A percentile compares a stretch with the other conserved stretches of the same genome.
These are phyloP conservation scores for Cordyceps farinosa DNA, from an alignment of 2,329 filamentous ascomycete species.

Conservation along the genomic window DNA sequence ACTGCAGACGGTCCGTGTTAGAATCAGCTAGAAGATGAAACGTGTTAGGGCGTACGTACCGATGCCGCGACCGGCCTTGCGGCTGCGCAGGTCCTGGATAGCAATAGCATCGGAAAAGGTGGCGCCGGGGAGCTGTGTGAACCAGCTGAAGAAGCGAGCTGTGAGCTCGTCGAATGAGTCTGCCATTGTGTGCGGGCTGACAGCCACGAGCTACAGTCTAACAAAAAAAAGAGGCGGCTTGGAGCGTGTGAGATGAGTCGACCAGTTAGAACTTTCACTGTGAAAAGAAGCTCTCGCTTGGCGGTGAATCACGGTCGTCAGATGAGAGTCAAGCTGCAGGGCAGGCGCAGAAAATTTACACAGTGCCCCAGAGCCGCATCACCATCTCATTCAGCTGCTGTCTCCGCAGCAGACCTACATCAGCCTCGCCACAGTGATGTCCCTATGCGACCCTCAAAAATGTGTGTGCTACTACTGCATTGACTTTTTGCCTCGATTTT, in stretches of 20 bases:
- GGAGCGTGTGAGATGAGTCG: neutral
- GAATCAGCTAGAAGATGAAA: neutral
- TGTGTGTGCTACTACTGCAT: too few species aligned
- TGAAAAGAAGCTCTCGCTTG: neutral
- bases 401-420: neutral
- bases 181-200: constrained; percentile 25
- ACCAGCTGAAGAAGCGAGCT: constrained; percentile 50
- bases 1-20: constrained; percentile 46
- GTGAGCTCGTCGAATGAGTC: constrained; percentile 46
- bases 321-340: neutral
- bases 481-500: too few species aligned
- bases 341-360: constrained; percentile 10
- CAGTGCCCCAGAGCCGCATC: constrained; percentile 8
- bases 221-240: neutral
- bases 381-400: neutral
- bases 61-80: constrained; percentile 53
- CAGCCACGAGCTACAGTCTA: neutral
- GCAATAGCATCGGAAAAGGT: constrained; percentile 51
- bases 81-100: constrained; percentile 49
- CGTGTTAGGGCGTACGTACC: constrained; percentile 34
- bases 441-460: too few species aligned
- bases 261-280: neutral
- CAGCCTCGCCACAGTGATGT: neutral
- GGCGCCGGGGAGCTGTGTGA: constrained; percentile 48
- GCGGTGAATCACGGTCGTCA: neutral